Evolutionary conservation across 2,329 filamentous ascomycete genomes (phyloP), one percentile per base, ranked within the genome.

Genomic region (Fusarium concolor): DNA sequence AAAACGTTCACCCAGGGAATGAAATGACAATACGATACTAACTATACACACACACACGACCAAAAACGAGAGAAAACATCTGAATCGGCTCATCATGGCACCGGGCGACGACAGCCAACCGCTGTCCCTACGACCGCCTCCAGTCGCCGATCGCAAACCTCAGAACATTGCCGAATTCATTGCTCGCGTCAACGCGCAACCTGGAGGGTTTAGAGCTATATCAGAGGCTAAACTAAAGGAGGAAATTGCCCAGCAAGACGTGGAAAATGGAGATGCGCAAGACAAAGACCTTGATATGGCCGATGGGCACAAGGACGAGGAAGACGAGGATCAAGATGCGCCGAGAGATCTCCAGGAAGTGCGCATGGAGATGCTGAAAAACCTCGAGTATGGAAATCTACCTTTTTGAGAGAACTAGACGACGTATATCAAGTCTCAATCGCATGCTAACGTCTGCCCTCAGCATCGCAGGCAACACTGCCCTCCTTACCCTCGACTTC

Each of bases 151-250:
- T 80, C 86, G 81, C 74, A 84, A 82, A 74, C 84, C 86, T 31
- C 87, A 86, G 75, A 86, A 84, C 45, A 83, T 97, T n/a, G 84
- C 87, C 57, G 86, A 91, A 45, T 90, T 95, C 71, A 93, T 97
- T 70, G 82, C 86, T 59, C 93, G 94, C 70, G 90, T 97, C 74
- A 92, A 94, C 71, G 90, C 96, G 74, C 90, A 92, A 62, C 73
- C 79, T 1, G 93, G 92, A 15, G 92, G 93, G 24, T 96, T 98
- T 76, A 90, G 93, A 61, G 85, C 90, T 71, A 84, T 98, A 67
- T 92, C 89, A 49, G 92, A 97, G 77, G 85, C 89, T 50, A 86
- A 88, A 42, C 81, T 98, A 37, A 86, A 85, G 49, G 86, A 90
- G 35, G 90, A 96, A 73, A 89, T 96, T 51, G 82, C 41, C 78